Evolutionary conservation across 2,329 filamentous ascomycete species (phyloP), one percentile per base, ranked within the genome.

Genomic region (Huntiella bhutanensis): DNA sequence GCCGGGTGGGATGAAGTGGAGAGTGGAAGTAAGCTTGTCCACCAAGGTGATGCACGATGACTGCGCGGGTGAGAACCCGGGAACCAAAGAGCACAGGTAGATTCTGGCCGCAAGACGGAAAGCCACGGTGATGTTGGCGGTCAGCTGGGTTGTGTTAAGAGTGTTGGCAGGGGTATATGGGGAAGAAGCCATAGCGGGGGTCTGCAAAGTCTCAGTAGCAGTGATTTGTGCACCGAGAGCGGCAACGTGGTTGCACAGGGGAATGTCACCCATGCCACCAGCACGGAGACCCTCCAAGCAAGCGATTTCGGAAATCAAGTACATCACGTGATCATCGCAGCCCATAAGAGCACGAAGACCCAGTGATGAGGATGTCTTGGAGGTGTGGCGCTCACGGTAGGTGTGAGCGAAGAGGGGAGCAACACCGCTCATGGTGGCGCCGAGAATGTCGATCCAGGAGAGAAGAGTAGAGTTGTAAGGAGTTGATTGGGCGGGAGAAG

Each of bases 321-420:
- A 96, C 86, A 98, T 95, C 63, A 96, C 82, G 16, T 79, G 77
- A 63, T 98, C 91, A 53, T 96, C 88, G 61, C 91, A 96, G 54
- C 91, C 91, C 87, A 96, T 96, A 44, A 96, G 73, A 65, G 93
- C 86, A 45, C 81, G 78, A 34, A 98, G 72, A 8, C 91, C 91
- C 11, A 79, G 67, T 47, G 68, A 73, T 16, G 69, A 63, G 60
- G 73, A 73, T 52, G 64, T 61, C 8, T 64, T 60, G 7, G 83
- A 82, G 44, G 94, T 73, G 60, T 94, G 84, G 70, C 95, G 93
- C 60, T 91, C 80, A 43, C 91, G 80, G 64, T 96, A 98, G n/a
- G 82, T 84, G 64, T 95, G 83, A 4, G 91, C 86, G 57, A 95
- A 96, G 6, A 75, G 74, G 5, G 91, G 91, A 7, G 85, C 81